These are phyloP conservation scores for Volvox carteri DNA, from an alignment of 163 green algal species.

Conservation along the genomic window DNA sequence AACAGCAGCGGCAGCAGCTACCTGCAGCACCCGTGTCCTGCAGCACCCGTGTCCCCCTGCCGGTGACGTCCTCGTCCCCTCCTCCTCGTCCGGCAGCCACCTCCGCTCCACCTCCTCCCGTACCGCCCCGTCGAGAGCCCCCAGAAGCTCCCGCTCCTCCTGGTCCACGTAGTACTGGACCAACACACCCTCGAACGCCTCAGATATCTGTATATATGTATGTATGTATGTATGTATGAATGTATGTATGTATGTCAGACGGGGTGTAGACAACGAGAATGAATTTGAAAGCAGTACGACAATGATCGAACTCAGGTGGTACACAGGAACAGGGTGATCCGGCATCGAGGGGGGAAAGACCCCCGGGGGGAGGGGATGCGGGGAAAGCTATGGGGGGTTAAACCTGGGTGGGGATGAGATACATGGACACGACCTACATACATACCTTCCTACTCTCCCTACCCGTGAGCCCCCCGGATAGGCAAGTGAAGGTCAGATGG, in stretches of 20 bases:
- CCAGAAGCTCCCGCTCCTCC: constrained; percentile 84
- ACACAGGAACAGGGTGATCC: too few relatives aligned
- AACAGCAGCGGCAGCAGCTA: too few relatives aligned
- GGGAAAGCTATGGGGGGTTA: too few relatives aligned
- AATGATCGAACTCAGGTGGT: too few relatives aligned
- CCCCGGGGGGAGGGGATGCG: too few relatives aligned
- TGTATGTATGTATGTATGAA: background rate
- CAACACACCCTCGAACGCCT: constrained; percentile 47
- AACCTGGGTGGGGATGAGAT: too few relatives aligned
- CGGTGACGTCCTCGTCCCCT: constrained; percentile 63
- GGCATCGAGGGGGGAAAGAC: too few relatives aligned
- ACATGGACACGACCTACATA: too few relatives aligned
- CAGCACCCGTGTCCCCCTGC: constrained; percentile 70
- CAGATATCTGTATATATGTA: constrained; percentile 25
- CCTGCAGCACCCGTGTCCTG: constrained; percentile 25
- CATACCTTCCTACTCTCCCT: too few relatives aligned
- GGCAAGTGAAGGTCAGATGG: background rate
- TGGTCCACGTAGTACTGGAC: constrained; percentile 86
- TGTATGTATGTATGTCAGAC: background rate
- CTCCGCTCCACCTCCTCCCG: constrained; percentile 65
- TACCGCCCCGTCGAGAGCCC: constrained; percentile 77
- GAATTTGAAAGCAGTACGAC: too few relatives aligned
- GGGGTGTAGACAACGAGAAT: too few relatives aligned
- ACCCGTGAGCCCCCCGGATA: too few relatives aligned
- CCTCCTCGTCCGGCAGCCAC: constrained; percentile 80